Conservation (phyloP, 352 stramenopile species). For the Pythium phragmiticola region DNA sequence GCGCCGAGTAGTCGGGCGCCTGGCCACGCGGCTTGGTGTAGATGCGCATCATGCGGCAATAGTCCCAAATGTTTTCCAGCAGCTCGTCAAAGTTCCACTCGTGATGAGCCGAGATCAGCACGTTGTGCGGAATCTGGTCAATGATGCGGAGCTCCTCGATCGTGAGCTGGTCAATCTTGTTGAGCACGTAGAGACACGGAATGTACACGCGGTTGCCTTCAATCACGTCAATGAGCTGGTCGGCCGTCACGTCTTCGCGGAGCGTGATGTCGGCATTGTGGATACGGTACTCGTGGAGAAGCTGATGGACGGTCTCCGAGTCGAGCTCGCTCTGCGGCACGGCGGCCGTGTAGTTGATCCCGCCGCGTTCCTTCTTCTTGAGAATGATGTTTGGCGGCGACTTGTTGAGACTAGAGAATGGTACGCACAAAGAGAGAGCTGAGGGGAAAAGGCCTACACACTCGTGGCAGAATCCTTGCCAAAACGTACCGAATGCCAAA, state of each 20-base stretch:
- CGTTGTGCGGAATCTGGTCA: slow-evolving; percentile 97
- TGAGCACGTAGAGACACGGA: slow-evolving; percentile 98
- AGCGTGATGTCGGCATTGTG: slow-evolving; percentile 97
- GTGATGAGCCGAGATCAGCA: slow-evolving; percentile 96
- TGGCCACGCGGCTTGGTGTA: slow-evolving; percentile 98
- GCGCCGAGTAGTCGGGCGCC: slow-evolving; percentile 95
- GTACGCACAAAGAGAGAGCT: neutral
- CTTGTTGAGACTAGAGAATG: slow-evolving; percentile 91
- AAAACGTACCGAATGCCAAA: slow-evolving; percentile 93
- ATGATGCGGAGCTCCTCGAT: slow-evolving; percentile 99
- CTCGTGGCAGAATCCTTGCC: neutral
- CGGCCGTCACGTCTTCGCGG: slow-evolving; percentile 94
- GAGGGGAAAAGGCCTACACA: neutral
- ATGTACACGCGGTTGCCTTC: slow-evolving; percentile 99
- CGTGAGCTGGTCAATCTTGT: slow-evolving; percentile 99
- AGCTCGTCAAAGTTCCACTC: slow-evolving; percentile 98
- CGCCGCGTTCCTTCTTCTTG: slow-evolving; percentile 96
- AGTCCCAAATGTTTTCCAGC: slow-evolving; percentile 97
- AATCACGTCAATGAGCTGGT: slow-evolving; percentile 99
- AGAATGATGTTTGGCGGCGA: slow-evolving; percentile 96
- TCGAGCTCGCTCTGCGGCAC: slow-evolving; percentile 92
- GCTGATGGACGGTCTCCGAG: slow-evolving; percentile 91
- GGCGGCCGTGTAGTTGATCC: slow-evolving; percentile 96
- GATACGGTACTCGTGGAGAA: slow-evolving; percentile 99
- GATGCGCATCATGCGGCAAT: slow-evolving; percentile 97